Evolutionary conservation across 176 grass and related monocot species (phyloP).

Genomic region (Zizania latifolia): DNA sequence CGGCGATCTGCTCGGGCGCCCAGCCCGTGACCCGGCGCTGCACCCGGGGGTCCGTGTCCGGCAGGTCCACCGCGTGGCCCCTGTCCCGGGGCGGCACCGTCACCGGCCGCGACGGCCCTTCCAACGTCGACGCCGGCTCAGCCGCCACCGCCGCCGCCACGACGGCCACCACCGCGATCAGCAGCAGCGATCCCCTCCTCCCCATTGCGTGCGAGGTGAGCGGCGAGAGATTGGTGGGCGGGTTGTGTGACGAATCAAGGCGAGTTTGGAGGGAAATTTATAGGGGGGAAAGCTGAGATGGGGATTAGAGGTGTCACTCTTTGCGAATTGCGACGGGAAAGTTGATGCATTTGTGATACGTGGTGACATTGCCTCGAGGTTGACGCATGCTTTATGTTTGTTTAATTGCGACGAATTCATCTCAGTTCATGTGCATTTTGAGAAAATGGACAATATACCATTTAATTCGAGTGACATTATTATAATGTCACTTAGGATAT

Average conservation of each 20-base stretch:
- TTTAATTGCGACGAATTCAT: neutral
- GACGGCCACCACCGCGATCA: neutral
- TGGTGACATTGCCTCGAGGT: too few relatives aligned
- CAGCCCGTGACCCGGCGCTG: neutral
- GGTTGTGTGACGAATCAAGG: neutral
- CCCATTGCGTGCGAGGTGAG: constrained; percentile 4
- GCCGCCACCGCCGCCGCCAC: neutral
- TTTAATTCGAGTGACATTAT: too few relatives aligned
- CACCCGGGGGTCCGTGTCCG: constrained; percentile 54
- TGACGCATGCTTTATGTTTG: too few relatives aligned
- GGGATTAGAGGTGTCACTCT: neutral
- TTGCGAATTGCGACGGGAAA: neutral
- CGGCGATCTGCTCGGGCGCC: constrained; percentile 75
- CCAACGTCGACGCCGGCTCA: constrained; percentile 50
- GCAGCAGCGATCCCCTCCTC: neutral
- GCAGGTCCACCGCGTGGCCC: constrained; percentile 55
- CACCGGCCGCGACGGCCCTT: constrained; percentile 44
- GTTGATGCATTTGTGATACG: neutral
- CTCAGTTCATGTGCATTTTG: neutral
- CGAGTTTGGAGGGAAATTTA: constrained; percentile 16
- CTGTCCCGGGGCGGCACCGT: constrained; percentile 42
- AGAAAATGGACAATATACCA: too few relatives aligned
- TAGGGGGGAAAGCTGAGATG: neutral
- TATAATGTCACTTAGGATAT: too few relatives aligned
- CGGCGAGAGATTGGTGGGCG: neutral